phyloP scores from a whole-genome alignment of 768 basidiomycete genomes.

The Leccinum rimulosum region DNA sequence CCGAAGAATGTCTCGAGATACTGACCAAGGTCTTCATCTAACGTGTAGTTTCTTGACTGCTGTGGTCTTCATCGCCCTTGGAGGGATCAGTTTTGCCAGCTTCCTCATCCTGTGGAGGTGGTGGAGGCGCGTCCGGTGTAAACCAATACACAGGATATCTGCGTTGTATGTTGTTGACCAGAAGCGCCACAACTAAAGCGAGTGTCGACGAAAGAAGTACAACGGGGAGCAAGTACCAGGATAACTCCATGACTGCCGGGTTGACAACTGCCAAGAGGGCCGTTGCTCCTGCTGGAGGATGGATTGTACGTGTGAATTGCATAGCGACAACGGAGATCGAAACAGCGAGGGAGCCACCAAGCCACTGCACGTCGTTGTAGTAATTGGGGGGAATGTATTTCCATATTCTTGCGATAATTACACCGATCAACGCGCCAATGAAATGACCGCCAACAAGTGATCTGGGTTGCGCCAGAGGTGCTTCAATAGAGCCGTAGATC shows the following conservation, averaged over 20 bases:
- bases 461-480: constrained; percentile 55
- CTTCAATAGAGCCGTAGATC: constrained; percentile 51
- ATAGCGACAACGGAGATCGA: constrained; percentile 44
- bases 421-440: constrained; percentile 42
- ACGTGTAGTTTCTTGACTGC: neutral
- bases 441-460: constrained; percentile 46
- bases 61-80: neutral
- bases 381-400: constrained; percentile 42
- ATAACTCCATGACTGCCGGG: constrained; percentile 39
- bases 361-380: constrained; percentile 47
- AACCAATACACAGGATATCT: constrained; percentile 49
- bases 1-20: neutral
- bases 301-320: constrained; percentile 52
- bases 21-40: constrained; percentile 7
- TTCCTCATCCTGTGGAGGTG: neutral
- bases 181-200: constrained; percentile 43
- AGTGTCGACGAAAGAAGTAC: constrained; percentile 48
- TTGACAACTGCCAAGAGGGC: constrained; percentile 51
- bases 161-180: constrained; percentile 52
- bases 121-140: constrained; percentile 4
- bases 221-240: constrained; percentile 55
- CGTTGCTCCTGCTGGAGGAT: constrained; percentile 59
- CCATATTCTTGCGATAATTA: constrained; percentile 52
- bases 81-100: neutral
- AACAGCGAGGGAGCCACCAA: constrained; percentile 35